Conservation (phyloP, 2,329 filamentous ascomycete genomes). For the Nemania abortiva region DNA sequence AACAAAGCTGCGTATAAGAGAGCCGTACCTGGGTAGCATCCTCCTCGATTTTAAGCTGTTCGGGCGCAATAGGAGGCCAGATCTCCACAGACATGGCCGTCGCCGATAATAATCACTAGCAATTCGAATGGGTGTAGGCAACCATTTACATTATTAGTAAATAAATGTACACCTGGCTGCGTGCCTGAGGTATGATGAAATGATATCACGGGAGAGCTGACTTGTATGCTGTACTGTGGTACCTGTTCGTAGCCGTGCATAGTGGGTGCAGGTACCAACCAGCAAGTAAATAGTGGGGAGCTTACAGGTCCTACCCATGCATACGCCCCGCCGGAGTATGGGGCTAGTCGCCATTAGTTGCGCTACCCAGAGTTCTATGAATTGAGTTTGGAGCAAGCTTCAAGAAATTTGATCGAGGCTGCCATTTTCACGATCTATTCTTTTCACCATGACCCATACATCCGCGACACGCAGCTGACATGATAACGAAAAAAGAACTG, state of each 20-base stretch:
- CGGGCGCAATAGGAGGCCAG: conserved; percentile 66
- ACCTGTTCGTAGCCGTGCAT: too few relatives aligned
- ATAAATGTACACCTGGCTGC: conserved; percentile 10
- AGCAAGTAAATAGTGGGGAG: conserved; percentile 8
- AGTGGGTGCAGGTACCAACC: not conserved
- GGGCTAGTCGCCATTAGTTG: not conserved
- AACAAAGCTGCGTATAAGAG: conserved; percentile 10
- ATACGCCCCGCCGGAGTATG: not conserved
- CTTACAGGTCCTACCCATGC: conserved; percentile 7
- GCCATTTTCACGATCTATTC: conserved; percentile 7
- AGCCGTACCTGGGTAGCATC: conserved; percentile 64
- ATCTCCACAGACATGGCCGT: conserved; percentile 67
- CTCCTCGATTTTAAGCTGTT: conserved; percentile 63
- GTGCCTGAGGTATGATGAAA: conserved; percentile 18
- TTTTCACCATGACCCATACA: conserved; percentile 12
- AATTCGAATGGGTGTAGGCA: conserved; percentile 40
- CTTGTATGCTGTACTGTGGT: too few relatives aligned
- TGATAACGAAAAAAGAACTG: conserved; percentile 20
- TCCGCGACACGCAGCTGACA: conserved; percentile 24
- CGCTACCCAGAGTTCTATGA: conserved; percentile 33
- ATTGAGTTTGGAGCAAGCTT: conserved; percentile 28
- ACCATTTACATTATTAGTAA: conserved; percentile 31
- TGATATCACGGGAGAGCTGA: conserved; percentile 17
- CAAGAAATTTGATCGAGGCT: conserved; percentile 23
- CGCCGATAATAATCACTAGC: conserved; percentile 25